phyloP scores from a whole-genome alignment of 2,329 filamentous ascomycete species.

The Colletotrichum sp. region DNA sequence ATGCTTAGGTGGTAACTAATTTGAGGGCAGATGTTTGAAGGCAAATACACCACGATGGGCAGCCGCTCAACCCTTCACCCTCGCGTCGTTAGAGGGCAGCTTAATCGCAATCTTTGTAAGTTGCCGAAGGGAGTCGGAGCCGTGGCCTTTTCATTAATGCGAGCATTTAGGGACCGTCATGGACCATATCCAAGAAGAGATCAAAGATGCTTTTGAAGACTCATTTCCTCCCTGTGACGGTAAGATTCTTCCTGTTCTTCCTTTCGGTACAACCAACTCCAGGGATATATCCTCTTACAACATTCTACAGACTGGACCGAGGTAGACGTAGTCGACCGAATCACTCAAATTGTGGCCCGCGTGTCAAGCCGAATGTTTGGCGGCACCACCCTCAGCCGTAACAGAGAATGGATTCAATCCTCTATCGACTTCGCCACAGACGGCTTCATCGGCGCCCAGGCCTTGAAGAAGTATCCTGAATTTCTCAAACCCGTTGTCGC shows the following conservation, averaged over 20 bases:
- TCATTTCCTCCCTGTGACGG: neutral
- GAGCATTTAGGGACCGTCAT: neutral
- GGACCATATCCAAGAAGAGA: neutral
- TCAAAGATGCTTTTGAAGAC: neutral
- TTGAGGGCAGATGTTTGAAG: slow-evolving; percentile 29
- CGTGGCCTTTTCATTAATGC: neutral
- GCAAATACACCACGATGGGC: slow-evolving; percentile 32
- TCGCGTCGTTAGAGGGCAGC: slow-evolving; percentile 24
- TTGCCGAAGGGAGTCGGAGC: neutral
- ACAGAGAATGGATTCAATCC: slow-evolving; percentile 32
- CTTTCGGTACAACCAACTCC: too few relatives aligned
- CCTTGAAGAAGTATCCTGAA: slow-evolving; percentile 16
- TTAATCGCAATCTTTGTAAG: slow-evolving; percentile 22
- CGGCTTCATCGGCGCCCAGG: slow-evolving; percentile 30
- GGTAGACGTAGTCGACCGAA: slow-evolving; percentile 23
- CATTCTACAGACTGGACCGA: slow-evolving; percentile 25
- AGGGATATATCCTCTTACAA: neutral
- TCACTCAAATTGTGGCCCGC: slow-evolving; percentile 29
- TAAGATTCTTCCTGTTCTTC: neutral
- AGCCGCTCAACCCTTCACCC: slow-evolving; percentile 30
- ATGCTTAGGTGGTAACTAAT: neutral
- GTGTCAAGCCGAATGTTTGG: slow-evolving; percentile 32
- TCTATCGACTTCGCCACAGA: slow-evolving; percentile 30
- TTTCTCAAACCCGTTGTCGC: slow-evolving; percentile 28
- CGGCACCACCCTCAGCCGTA: slow-evolving; percentile 24